A percentile compares a stretch with the other conserved stretches of the same genome.
phyloP scores from a whole-genome alignment of 2,329 filamentous ascomycete genomes.

The Teratosphaeria viscida region DNA sequence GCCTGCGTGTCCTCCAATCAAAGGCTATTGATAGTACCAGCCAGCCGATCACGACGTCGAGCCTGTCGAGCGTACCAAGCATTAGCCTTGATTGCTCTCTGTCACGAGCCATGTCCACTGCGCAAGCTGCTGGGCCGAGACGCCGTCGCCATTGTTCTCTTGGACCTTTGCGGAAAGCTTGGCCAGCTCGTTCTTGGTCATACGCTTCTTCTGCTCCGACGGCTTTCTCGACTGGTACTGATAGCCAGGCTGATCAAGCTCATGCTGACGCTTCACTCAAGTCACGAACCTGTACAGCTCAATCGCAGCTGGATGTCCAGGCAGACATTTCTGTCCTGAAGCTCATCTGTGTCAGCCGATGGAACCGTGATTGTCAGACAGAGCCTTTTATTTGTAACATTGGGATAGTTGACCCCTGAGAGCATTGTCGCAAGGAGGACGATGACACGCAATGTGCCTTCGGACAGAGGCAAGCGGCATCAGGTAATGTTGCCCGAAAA shows the following conservation, averaged over 20 bases:
- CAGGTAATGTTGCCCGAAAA: background rate
- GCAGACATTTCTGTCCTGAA: too few species aligned
- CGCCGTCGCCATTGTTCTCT: background rate
- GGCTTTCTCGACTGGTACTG: background rate
- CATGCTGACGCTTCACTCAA: background rate
- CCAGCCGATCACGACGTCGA: too few species aligned
- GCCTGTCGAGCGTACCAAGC: background rate
- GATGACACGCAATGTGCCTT: background rate
- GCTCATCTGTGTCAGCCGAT: background rate
- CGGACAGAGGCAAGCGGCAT: background rate
- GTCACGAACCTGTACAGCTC: background rate
- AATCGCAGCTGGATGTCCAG: background rate
- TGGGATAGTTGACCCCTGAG: background rate
- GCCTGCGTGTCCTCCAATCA: background rate
- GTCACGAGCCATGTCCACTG: background rate
- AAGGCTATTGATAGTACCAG: background rate
- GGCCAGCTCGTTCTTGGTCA: background rate
- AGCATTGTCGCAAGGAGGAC: background rate
- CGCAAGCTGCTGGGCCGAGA: background rate
- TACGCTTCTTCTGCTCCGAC: background rate
- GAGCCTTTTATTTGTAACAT: background rate
- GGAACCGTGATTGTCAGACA: conserved; percentile 3
- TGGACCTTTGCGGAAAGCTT: background rate
- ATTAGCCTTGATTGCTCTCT: background rate
- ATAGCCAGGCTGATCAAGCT: background rate